These are phyloP conservation scores for Collybia nuda DNA, from an alignment of 768 basidiomycete species.

Conservation along the genomic window DNA sequence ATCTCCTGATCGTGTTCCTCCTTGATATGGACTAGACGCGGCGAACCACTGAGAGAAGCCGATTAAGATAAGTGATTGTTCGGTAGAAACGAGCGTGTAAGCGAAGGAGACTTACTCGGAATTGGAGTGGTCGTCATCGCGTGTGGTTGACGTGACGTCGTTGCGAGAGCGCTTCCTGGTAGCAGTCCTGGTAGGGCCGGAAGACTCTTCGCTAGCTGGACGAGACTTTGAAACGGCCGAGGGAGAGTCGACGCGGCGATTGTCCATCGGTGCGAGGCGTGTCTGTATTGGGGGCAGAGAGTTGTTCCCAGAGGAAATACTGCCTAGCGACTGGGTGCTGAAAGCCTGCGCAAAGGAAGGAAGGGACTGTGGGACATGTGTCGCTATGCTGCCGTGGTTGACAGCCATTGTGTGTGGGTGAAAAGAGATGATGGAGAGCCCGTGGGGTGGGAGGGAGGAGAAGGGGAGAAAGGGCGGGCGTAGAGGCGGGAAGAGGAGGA, in stretches of 20 bases:
- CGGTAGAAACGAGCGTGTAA: slow-evolving; percentile 12
- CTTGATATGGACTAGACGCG: slow-evolving; percentile 54
- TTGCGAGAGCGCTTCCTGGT: slow-evolving; percentile 47
- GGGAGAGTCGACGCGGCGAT: slow-evolving; percentile 34
- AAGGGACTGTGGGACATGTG: slow-evolving; percentile 58
- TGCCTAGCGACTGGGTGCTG: slow-evolving; percentile 52
- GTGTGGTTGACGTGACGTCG: slow-evolving; percentile 31
- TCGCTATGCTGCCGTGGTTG: slow-evolving; percentile 40
- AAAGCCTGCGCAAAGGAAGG: slow-evolving; percentile 83
- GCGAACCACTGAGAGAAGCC: slow-evolving; percentile 35
- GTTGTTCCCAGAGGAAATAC: slow-evolving; percentile 49
- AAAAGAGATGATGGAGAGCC: slow-evolving; percentile 14
- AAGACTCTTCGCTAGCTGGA: slow-evolving; percentile 28
- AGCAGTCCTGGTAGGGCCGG: slow-evolving; percentile 15
- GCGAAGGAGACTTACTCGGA: slow-evolving; percentile 41
- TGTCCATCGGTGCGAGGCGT: slow-evolving; percentile 29
- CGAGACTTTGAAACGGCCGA: slow-evolving; percentile 16
- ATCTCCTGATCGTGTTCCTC: slow-evolving; percentile 59
- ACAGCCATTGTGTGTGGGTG: too few relatives aligned
- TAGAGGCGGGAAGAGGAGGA: too few relatives aligned
- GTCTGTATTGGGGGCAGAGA: slow-evolving; percentile 68
- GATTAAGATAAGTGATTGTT: slow-evolving; percentile 7
- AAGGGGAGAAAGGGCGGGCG: too few relatives aligned
- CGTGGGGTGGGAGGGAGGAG: slow-evolving; percentile 7
- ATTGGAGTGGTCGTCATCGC: slow-evolving; percentile 36